Evolutionary conservation across 257 asterid genomes (phyloP).

Genomic region (Striga asiatica): DNA sequence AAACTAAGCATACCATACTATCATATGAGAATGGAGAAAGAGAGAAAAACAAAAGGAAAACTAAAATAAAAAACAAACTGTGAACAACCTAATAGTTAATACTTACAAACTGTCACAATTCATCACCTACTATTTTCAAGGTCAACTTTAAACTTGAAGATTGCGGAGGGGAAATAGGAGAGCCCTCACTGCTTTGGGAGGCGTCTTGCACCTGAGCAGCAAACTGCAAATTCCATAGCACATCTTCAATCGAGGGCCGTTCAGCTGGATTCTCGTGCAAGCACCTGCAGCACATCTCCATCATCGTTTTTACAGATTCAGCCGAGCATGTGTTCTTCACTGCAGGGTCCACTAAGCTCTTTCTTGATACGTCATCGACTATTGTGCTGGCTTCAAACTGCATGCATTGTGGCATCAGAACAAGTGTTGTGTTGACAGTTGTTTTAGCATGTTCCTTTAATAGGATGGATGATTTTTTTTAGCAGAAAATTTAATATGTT

Average conservation of each 20-base stretch:
- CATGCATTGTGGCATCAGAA: slow-evolving; percentile 2
- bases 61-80: too few relatives aligned
- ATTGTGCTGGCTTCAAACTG: slow-evolving; percentile 45
- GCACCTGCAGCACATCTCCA: slow-evolving; percentile 72
- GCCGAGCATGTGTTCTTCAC: slow-evolving; percentile 39
- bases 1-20: too few relatives aligned
- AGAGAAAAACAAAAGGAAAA: too few relatives aligned
- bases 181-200: slow-evolving; percentile 58
- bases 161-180: slow-evolving; percentile 60
- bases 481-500: too few relatives aligned
- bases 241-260: slow-evolving; percentile 80
- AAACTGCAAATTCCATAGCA: slow-evolving; percentile 86
- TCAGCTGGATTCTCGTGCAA: slow-evolving; percentile 45
- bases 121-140: too few relatives aligned
- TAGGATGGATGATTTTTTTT: neutral
- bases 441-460: neutral
- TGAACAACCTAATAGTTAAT: too few relatives aligned
- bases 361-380: slow-evolving; percentile 46
- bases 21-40: too few relatives aligned
- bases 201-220: slow-evolving; percentile 88
- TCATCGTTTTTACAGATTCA: slow-evolving; percentile 59
- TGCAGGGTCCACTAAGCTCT: slow-evolving; percentile 41
- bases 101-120: too few relatives aligned
- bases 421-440: neutral
- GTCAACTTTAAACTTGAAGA: slow-evolving; percentile 28